Evolutionary conservation across 1,284 basidiomycete species (phyloP), one percentile per base, ranked within the genome.

Genomic region (Chalciporus piperatoides): DNA sequence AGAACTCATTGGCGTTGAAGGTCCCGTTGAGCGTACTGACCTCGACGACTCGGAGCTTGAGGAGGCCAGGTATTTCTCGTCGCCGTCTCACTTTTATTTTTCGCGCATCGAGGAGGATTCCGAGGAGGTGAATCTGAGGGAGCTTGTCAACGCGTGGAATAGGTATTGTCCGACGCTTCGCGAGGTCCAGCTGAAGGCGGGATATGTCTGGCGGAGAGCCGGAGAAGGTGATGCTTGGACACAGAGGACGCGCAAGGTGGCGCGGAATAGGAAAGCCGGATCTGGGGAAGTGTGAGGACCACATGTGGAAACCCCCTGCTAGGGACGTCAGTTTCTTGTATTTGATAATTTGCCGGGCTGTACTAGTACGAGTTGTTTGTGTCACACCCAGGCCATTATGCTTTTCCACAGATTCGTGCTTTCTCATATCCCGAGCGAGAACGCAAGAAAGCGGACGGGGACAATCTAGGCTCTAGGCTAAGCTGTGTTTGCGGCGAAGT

Each of bases 111-210:
- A 14, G 12, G 61, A 50, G 6, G 59, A 59, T 14, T 21, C 43
- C 1, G 60, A 61, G 8, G 53, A 59, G 4, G 24, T 23, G 4
- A 14, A 24, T 1, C 17, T 62, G n/a, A 62, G 41, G 19, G 60
- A 65, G 10, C 52, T 65, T 4, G 62, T 62, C 25, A 52, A 60
- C 1, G 65, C 62, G 9, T 63, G 61, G 65, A 63, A 63, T 24
- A 49, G 65, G 25, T 65, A 67, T 23, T 63, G 65, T 42, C 63
- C 61, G 0, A 33, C 17, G 49, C 19, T 63, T 47, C 51, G 53
- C n/a, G 63, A 64, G 45, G 47, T 66, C 1, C 61, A 63, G 10
- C 54, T 63, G 42, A 61, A 56, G 57, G 57, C 59, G 4, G 61
- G 65, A 4, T 61, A 59, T 43, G 59, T 63, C 4, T 63, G 64